Evolutionary conservation across 1,139 yeast species (phyloP), one percentile per base, ranked within the genome.

Genomic region (Yamadazyma mexicana): DNA sequence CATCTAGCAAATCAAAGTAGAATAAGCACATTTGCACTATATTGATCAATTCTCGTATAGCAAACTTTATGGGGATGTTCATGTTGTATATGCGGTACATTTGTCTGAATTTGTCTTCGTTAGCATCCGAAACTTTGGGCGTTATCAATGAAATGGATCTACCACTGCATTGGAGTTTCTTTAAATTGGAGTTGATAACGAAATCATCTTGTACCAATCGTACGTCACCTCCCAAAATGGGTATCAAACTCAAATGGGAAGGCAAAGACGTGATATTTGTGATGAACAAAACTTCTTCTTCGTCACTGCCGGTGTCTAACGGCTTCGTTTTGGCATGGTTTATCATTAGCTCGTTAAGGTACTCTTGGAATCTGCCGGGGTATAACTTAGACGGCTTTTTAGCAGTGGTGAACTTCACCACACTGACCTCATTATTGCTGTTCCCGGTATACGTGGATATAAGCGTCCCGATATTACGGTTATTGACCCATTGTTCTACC

Each of bases 401-500:
- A 9, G 83, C 56, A 1, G 77, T 64, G 14, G 76, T 73, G 28
- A 92, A 71, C 44, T 77, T 75, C 12, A 79, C 75, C 2, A 83
- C 95, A 7, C 70, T 61, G 0, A 88, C 75, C 31, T 66, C 65
- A 49, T 88, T 87, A 20, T 70, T 69, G 8, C 77, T 61, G 54
- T 88, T 87, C 2, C 98, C 98, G 0, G 98, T 91, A 56, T 77
- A 92, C 0, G 94, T 79, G 1, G 92, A 79, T 18, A 91, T 83
- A 6, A 86, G 73, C 0, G 83, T 72, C 26, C 87, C 81, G 17
- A 81, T 66, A 39, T 76, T 73, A 30, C 98, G 68, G 42, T 81
- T 82, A 31, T 84, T 75, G 3, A 87, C 83, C 98, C 98, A 92
- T 60, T 91, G 97, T 56, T 92, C 98, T 10, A 91, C 95, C 35